Percentiles rank a stretch among this genome's conserved stretches.
Evolutionary conservation across 2,329 filamentous ascomycete genomes (phyloP).

Genomic region (Exophiala bonariae): DNA sequence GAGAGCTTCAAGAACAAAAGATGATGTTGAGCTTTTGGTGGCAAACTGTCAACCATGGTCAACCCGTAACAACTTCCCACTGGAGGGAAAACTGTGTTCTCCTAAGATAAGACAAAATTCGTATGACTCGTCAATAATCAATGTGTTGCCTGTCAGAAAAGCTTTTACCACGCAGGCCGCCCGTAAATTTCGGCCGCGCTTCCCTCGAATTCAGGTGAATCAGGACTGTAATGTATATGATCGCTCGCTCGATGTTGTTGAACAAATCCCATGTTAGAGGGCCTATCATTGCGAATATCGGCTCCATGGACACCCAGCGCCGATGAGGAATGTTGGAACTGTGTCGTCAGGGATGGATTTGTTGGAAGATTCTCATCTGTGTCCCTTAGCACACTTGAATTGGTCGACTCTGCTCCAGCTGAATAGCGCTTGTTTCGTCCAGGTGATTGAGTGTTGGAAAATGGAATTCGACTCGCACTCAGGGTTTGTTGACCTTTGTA

Average conservation of each 20-base stretch:
- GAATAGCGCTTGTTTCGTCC: constrained; percentile 19
- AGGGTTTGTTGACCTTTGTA: constrained; percentile 21
- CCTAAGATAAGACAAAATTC: no score
- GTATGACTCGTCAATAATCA: no score
- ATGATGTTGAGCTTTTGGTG: no score
- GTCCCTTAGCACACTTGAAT: constrained; percentile 36
- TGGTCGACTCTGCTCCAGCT: constrained; percentile 33
- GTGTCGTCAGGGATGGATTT: constrained; percentile 23
- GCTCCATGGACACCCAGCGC: constrained; percentile 33
- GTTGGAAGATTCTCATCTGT: constrained; percentile 28
- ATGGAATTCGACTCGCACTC: constrained; percentile 41
- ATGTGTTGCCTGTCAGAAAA: no score
- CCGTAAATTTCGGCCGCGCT: constrained; percentile 25
- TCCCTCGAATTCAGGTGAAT: constrained; percentile 26
- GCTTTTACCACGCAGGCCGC: constrained; percentile 5
- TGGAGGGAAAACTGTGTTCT: no score
- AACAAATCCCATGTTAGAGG: constrained; percentile 52
- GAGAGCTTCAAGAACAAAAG: no score
- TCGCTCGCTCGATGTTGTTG: constrained; percentile 49
- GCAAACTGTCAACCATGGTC: no score
- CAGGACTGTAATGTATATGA: constrained; percentile 46
- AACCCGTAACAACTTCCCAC: no score
- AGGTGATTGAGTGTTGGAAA: constrained; percentile 29
- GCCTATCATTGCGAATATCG: constrained; percentile 41
- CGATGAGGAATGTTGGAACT: constrained; percentile 32